A percentile compares a stretch with the other conserved stretches of the same genome.
Conservation (phyloP, 2,329 filamentous ascomycete genomes). For the Coniochaeta prunicola region DNA sequence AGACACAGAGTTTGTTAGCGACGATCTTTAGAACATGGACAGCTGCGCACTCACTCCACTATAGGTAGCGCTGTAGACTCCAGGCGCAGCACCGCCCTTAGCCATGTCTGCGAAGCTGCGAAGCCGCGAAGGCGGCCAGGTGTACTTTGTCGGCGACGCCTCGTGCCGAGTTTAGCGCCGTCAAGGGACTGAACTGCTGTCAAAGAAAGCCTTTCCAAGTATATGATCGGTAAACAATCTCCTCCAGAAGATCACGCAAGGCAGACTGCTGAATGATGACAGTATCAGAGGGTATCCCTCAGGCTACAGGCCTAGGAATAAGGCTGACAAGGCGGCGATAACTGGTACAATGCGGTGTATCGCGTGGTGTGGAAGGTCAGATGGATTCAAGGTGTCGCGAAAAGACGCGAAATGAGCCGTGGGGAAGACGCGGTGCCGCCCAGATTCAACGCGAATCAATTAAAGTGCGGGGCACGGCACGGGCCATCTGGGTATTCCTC, state of each 20-base stretch:
- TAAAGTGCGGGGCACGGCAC: conserved; percentile 1
- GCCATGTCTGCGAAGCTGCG: conserved; percentile 29
- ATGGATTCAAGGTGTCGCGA: not conserved
- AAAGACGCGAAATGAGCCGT: conserved; percentile 2
- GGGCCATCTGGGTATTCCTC: not conserved
- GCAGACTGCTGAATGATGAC: not conserved
- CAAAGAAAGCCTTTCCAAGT: not conserved
- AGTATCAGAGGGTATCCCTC: not conserved
- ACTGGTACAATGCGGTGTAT: not conserved
- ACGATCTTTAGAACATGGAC: conserved; percentile 3
- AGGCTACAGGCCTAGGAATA: not conserved
- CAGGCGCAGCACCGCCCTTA: conserved; percentile 34
- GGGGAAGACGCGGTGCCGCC: conserved; percentile 1
- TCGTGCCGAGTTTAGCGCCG: not conserved
- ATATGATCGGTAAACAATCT: not conserved
- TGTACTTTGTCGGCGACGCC: not conserved
- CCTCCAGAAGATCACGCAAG: not conserved
- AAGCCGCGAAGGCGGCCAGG: not conserved
- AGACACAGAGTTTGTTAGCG: conserved; percentile 10
- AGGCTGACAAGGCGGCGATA: not conserved
- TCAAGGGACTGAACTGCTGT: too few relatives aligned
- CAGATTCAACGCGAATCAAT: conserved; percentile 2
- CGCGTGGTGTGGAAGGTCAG: not conserved
- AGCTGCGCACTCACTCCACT: conserved; percentile 49
- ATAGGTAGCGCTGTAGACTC: conserved; percentile 62